A percentile compares a stretch with the other conserved stretches of the same genome.
These are phyloP conservation scores for Tubosaeta sp. DNA, from an alignment of 768 basidiomycete species.

Conservation along the genomic window DNA sequence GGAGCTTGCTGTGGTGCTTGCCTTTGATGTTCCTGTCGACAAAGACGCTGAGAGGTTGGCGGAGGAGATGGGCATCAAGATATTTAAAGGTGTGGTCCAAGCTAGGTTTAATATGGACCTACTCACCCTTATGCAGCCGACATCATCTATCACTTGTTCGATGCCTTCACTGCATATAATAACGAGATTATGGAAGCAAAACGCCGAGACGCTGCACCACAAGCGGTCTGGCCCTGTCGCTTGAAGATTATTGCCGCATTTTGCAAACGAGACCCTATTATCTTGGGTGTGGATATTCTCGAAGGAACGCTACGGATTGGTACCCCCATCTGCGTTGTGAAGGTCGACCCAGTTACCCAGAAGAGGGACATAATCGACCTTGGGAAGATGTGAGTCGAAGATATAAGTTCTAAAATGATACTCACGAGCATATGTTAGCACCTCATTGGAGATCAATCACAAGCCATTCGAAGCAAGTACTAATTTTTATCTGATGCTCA, in stretches of 20 bases:
- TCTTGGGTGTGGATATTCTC: conserved; percentile 92
- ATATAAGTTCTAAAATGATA: not conserved
- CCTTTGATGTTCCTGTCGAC: conserved; percentile 94
- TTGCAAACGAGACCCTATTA: conserved; percentile 96
- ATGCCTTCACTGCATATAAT: conserved; percentile 94
- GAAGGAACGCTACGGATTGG: conserved; percentile 90
- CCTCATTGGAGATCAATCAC: conserved; percentile 97
- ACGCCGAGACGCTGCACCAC: conserved; percentile 84
- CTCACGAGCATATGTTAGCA: conserved; percentile 42
- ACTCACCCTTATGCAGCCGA: conserved; percentile 56
- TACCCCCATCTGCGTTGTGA: conserved; percentile 93
- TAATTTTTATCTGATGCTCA: not conserved
- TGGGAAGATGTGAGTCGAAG: conserved; percentile 79
- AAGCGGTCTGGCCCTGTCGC: conserved; percentile 95
- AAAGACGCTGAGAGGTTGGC: conserved; percentile 90
- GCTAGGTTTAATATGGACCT: not conserved
- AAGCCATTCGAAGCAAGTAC: conserved; percentile 70
- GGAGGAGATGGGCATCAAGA: conserved; percentile 87
- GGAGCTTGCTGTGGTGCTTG: conserved; percentile 91
- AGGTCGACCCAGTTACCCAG: conserved; percentile 79
- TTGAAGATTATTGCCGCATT: conserved; percentile 93
- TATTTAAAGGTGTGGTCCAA: conserved; percentile 82
- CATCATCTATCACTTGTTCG: conserved; percentile 98
- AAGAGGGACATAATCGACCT: conserved; percentile 90
- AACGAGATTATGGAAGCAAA: conserved; percentile 90